These are phyloP conservation scores for Entamoeba nuttalli DNA, from an alignment of 208 protist species.

Conservation along the genomic window DNA sequence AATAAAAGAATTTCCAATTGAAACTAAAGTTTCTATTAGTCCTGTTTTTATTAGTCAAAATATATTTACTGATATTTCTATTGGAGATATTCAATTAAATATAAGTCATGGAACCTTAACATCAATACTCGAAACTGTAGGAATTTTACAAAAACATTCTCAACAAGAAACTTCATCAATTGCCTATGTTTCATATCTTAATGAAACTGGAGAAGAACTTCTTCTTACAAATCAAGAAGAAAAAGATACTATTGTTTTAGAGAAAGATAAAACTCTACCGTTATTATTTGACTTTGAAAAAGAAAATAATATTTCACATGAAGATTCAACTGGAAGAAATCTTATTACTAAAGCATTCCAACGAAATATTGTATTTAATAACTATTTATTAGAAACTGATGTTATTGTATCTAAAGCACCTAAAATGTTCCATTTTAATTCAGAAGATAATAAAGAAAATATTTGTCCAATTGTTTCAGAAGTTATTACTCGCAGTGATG, in stretches of 20 bases:
- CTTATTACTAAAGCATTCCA: background rate
- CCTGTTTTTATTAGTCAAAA: background rate
- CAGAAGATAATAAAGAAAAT: background rate
- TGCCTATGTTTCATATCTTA: background rate
- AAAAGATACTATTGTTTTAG: background rate
- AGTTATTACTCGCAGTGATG: background rate
- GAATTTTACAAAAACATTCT: background rate
- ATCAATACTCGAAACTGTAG: background rate
- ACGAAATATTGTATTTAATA: background rate
- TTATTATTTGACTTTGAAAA: background rate
- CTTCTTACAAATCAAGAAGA: background rate
- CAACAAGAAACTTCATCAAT: background rate
- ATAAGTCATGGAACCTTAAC: background rate
- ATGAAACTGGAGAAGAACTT: background rate
- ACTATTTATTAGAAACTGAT: background rate
- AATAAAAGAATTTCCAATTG: background rate
- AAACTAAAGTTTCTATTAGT: background rate
- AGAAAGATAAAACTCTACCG: background rate
- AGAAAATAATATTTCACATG: background rate
- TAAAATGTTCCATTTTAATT: background rate
- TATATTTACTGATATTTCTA: background rate
- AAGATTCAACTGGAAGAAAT: background rate
- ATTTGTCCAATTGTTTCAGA: background rate
- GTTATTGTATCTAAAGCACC: background rate
- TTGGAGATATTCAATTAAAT: background rate